Conservation (phyloP, 805 yeast species). For the Teunomyces stri region DNA sequence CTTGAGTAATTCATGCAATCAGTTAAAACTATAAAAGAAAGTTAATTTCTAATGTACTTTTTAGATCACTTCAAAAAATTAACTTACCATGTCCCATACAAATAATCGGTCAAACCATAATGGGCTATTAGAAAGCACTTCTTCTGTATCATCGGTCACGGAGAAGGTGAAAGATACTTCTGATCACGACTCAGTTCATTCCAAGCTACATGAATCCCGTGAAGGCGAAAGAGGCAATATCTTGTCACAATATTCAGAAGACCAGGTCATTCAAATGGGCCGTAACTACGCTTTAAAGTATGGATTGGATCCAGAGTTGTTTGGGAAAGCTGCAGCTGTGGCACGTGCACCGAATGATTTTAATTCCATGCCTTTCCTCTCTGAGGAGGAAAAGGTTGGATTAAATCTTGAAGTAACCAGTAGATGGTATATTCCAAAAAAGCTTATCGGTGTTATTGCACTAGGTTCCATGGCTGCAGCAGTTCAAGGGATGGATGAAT, state of each 20-base stretch:
- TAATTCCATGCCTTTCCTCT: slow-evolving; percentile 53
- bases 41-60: neutral
- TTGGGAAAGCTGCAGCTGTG: slow-evolving; percentile 58
- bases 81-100: neutral
- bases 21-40: neutral
- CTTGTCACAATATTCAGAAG: slow-evolving; percentile 55
- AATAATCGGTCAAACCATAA: neutral
- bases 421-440: slow-evolving; percentile 44
- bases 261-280: slow-evolving; percentile 69
- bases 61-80: neutral
- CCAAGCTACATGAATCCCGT: slow-evolving; percentile 18
- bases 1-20: neutral
- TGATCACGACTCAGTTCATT: slow-evolving; percentile 17
- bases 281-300: slow-evolving; percentile 59
- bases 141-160: slow-evolving; percentile 9
- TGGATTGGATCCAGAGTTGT: slow-evolving; percentile 54
- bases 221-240: slow-evolving; percentile 40
- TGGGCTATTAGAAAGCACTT: slow-evolving; percentile 12
- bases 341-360: slow-evolving; percentile 58
- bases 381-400: slow-evolving; percentile 44
- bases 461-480: slow-evolving; percentile 68
- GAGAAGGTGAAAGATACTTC: slow-evolving; percentile 12
- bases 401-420: slow-evolving; percentile 47
- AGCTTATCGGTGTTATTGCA: slow-evolving; percentile 51
- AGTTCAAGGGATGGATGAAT: slow-evolving; percentile 75